Evolutionary conservation across 371 early-diverging fungal genomes (phyloP), one percentile per base, ranked within the genome.

Genomic region (Gilbertella persicaria): DNA sequence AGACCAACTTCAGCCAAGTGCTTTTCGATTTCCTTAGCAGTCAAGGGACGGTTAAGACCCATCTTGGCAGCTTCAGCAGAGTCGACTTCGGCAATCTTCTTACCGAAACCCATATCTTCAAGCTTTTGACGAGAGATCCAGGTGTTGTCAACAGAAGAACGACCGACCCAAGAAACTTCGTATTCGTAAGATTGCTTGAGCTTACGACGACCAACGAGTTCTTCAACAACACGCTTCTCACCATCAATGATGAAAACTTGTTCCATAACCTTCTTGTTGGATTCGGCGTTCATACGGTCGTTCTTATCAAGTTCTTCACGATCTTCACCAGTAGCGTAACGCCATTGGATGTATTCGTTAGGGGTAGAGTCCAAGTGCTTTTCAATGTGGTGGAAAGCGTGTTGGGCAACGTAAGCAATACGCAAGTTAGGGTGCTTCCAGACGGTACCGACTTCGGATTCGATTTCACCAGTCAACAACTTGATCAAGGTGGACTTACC

Each of bases 331-430:
- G 78, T 78, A 50, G 80, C 80, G 62, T 89, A 92, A 57, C 93
- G 87, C 93, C 93, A 92, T 59, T 89, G 90, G 47, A 92, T 86
- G 67, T 92, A 92, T 45, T 86, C 83, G 72, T 89, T 89, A 16
- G 93, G 89, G 1, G 93, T 90, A 54, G 70, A 75, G 52, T 89
- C 89, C 66, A 88, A 66, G 59, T 92, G 93, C 66, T 86, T 84
- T 52, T 91, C 89, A 66, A 92, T 72, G 60, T 92, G 90, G 67
- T 91, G 88, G 85, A 92, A 90, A 49, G 90, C 90, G 54, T 94
- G 92, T 73, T 95, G 94, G 24, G 94, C 90, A 50, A 94, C 92
- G 63, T 93, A 94, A 23, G 87, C 92, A 63, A 90, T 84, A 57
- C 92, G 88, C 55, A 90, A 75, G 69, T 86, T 87, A 28, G 89